Conservation (phyloP, 352 stramenopile genomes). For the Globisporangium lucens region DNA sequence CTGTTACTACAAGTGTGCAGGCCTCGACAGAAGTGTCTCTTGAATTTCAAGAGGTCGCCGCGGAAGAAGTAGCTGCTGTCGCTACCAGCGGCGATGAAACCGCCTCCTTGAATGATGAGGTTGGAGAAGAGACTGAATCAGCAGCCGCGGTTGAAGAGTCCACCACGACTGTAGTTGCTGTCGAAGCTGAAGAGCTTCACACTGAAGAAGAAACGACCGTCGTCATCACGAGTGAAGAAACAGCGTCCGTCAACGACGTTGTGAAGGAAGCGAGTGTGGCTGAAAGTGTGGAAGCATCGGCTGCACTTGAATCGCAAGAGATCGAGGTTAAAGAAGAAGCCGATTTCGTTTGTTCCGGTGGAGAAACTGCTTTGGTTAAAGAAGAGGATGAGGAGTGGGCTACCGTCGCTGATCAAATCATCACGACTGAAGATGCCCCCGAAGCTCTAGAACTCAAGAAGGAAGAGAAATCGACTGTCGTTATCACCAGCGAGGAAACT, state of each 20-base stretch:
- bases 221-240: constrained; percentile 1
- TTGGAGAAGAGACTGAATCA: background rate
- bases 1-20: too few species aligned
- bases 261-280: too few species aligned
- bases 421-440: background rate
- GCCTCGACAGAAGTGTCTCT: too few species aligned
- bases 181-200: background rate
- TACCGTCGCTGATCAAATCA: background rate
- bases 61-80: background rate
- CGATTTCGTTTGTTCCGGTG: background rate
- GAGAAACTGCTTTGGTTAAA: background rate
- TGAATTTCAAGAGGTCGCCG: background rate
- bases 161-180: background rate
- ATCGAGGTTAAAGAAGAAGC: background rate
- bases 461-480: too few species aligned
- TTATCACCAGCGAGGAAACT: background rate
- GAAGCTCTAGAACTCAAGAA: background rate
- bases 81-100: background rate
- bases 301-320: too few species aligned
- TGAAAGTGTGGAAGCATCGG: too few species aligned
- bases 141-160: background rate
- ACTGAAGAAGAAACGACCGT: background rate
- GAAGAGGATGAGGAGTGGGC: too few species aligned
- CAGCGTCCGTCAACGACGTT: background rate
- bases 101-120: too few species aligned